Percentiles rank a stretch among this genome's conserved stretches.
Evolutionary conservation across 495 filamentous ascomycete genomes (phyloP).

Genomic region (Cladorrhinum samala): DNA sequence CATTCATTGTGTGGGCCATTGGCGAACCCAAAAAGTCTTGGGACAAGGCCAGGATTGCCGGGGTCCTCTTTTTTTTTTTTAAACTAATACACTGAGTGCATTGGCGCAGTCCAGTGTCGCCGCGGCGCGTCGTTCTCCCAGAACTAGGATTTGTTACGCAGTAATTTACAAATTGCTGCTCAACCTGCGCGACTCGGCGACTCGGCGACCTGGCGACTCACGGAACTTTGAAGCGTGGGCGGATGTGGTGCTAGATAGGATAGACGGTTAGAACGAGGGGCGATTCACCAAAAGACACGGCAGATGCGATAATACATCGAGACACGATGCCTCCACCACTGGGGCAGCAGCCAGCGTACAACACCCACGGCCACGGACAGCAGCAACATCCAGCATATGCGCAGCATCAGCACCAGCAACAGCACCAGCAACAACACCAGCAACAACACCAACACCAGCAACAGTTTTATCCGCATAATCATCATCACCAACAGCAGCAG

Average conservation of each 20-base stretch:
- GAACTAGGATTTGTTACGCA: neutral
- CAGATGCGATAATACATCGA: conserved; percentile 1
- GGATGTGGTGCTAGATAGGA: too few relatives aligned
- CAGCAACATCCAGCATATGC: conserved; percentile 15
- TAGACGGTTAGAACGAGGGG: neutral
- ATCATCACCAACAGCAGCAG: conserved; percentile 15
- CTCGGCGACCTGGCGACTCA: too few relatives aligned
- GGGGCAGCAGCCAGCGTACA: conserved; percentile 32
- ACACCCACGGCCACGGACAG: conserved; percentile 26
- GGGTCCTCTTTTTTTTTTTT: too few relatives aligned
- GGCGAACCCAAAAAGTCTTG: too few relatives aligned
- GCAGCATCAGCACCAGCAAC: conserved; percentile 14
- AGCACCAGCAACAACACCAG: conserved; percentile 19
- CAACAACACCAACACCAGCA: conserved; percentile 13
- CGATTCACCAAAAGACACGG: too few relatives aligned
- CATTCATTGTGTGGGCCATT: too few relatives aligned
- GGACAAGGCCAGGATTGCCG: too few relatives aligned
- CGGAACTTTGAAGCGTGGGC: neutral
- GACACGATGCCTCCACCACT: conserved; percentile 39
- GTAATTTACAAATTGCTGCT: too few relatives aligned
- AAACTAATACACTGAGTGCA: too few relatives aligned
- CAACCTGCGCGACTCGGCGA: too few relatives aligned
- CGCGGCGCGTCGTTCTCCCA: neutral
- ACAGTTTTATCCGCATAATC: conserved; percentile 8
- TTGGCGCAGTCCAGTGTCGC: neutral